Conservation (phyloP, 164 flowering plant species). For the Santalum album region DNA sequence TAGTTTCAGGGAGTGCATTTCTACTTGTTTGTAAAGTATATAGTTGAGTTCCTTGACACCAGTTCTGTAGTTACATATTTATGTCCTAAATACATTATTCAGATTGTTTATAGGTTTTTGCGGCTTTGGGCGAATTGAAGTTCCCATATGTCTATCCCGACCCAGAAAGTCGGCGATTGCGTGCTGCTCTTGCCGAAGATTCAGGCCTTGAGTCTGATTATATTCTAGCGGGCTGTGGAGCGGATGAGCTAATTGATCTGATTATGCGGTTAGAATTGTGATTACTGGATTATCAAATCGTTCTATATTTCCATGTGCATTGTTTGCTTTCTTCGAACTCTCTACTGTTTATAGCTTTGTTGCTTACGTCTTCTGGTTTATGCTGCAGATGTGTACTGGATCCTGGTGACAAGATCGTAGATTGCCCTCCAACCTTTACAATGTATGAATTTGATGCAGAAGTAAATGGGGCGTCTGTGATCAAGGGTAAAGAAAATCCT, state of each 20-base stretch:
- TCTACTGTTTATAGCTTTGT: not conserved
- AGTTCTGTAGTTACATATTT: conserved; percentile 3
- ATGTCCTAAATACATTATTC: conserved; percentile 20
- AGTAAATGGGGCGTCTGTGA: conserved; percentile 80
- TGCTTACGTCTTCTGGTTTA: not conserved
- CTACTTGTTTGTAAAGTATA: not conserved
- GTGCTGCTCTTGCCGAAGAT: conserved; percentile 91
- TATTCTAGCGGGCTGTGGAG: conserved; percentile 96
- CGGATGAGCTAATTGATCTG: conserved; percentile 95
- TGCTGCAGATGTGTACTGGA: conserved; percentile 85
- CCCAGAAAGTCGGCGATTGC: conserved; percentile 82
- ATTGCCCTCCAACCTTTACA: conserved; percentile 99
- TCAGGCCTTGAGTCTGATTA: conserved; percentile 85
- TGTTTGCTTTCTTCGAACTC: not conserved
- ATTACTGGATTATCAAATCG: not conserved
- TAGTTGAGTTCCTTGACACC: not conserved
- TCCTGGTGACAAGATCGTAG: conserved; percentile 95
- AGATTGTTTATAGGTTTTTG: conserved; percentile 66
- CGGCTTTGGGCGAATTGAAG: conserved; percentile 74
- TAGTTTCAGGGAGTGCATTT: not conserved
- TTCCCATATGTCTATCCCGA: conserved; percentile 94
- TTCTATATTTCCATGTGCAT: not conserved
- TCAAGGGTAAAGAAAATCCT: conserved; percentile 46
- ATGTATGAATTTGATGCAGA: conserved; percentile 99
- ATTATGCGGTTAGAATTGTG: conserved; percentile 88